These are phyloP conservation scores for Geotrichum fermentans DNA, from an alignment of 1,139 yeast genomes.

Conservation along the genomic window DNA sequence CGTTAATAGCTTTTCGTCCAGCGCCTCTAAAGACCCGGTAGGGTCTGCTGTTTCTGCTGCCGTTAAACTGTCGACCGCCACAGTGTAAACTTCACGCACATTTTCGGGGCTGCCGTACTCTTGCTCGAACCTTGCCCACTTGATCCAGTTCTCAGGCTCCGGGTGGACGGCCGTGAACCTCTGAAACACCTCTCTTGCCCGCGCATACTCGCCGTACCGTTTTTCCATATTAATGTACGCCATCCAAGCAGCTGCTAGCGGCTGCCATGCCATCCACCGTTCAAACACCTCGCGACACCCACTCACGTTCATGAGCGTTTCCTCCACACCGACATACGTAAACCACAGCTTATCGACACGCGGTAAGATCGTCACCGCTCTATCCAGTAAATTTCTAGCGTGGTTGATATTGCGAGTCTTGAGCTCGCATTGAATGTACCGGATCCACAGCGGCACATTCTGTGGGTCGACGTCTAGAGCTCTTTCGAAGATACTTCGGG, in stretches of 20 bases:
- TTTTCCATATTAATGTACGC: constrained; percentile 69
- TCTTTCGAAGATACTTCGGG: constrained; percentile 82
- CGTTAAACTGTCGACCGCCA: constrained; percentile 55
- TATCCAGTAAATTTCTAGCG: constrained; percentile 77
- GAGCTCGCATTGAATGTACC: constrained; percentile 75
- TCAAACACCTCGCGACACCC: constrained; percentile 66
- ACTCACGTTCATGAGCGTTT: constrained; percentile 58
- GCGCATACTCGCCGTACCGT: constrained; percentile 54
- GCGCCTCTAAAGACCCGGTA: constrained; percentile 26
- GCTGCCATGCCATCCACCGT: constrained; percentile 71
- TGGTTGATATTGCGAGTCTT: constrained; percentile 72
- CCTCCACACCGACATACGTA: constrained; percentile 70
- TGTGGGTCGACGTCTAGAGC: constrained; percentile 73
- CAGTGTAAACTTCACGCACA: constrained; percentile 60
- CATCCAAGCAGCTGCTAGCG: constrained; percentile 61
- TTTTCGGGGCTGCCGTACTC: constrained; percentile 47
- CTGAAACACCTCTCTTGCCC: constrained; percentile 55
- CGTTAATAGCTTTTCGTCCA: constrained; percentile 43
- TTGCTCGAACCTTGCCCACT: constrained; percentile 58
- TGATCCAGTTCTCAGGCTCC: constrained; percentile 56
- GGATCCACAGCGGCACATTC: constrained; percentile 78
- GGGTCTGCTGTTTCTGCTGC: constrained; percentile 26
- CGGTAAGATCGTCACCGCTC: constrained; percentile 73
- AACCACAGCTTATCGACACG: constrained; percentile 84
- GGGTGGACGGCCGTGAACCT: constrained; percentile 56